Evolutionary conservation across 345 rosid genomes (phyloP), one percentile per base, ranked within the genome.

Genomic region (Microthlaspi erraticum): DNA sequence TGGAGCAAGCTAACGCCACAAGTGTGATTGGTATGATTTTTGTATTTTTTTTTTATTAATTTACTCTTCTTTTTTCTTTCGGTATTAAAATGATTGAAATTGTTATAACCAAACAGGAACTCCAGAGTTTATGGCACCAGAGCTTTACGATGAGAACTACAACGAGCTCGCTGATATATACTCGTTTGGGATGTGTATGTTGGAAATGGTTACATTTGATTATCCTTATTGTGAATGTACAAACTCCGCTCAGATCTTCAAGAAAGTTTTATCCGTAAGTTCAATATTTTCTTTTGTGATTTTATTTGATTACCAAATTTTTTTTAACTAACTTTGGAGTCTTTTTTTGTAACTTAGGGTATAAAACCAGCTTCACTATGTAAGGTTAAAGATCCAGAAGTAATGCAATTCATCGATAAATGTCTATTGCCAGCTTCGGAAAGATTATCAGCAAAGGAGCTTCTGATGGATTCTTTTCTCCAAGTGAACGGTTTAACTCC

Each of bases 121-220:
- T 60, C 97, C 96, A 2, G 97, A 90, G 72, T 90, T 88, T 79
- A 90, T 90, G 97, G 97, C 97, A 68, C 97, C 97, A 0, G 97
- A 90, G 83, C 76, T 90, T 54, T 90, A 90, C 60, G 93, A 90
- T 17, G 94, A 90, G 79, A 80, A 83, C 68, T 90, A 88, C 80
- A 88, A 85, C 37, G 92, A 90, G 60, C 80, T 90, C 62, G 92
- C 87, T 38, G 97, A 90, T 79, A 83, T 90, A 32, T 88, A 86
- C 71, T 86, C 97, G 20, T 90, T 90, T 66, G 97, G 97, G 44
- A 84, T 90, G 97, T 88, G 97, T 79, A 84, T 88, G 86, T 75
- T 90, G 69, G 94, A 90, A 83, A 85, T 90, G 92, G 92, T 84
- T 42, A 90, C 97, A 39, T 84, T 88, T 79, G 94, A 88, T 64